phyloP scores from a whole-genome alignment of 768 basidiomycete species.

The Russula earlei region DNA sequence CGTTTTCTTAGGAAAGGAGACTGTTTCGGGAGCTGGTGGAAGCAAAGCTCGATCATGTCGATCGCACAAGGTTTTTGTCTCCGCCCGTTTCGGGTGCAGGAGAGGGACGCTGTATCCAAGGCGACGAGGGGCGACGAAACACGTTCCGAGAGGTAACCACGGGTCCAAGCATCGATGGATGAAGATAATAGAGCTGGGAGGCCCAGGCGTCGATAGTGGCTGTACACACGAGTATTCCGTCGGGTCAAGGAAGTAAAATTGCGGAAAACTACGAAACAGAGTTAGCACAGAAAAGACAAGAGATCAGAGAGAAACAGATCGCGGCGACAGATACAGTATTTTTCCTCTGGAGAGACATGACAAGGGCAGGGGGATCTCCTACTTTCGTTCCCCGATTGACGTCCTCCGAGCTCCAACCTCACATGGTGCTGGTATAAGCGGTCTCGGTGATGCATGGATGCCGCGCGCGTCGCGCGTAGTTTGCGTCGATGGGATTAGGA shows the following conservation, averaged over 20 bases:
- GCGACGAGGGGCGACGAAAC: constrained; percentile 13
- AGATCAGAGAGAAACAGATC: not conserved
- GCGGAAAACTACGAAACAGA: not conserved
- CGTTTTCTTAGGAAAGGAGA: not conserved
- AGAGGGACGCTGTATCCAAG: constrained; percentile 13
- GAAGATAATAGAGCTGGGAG: not conserved
- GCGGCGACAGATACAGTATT: too few relatives aligned
- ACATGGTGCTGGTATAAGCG: not conserved
- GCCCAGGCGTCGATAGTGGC: constrained; percentile 5
- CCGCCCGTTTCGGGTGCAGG: not conserved
- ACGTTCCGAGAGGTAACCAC: not conserved
- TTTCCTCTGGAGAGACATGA: not conserved
- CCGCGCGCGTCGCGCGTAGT: not conserved
- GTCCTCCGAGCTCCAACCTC: not conserved
- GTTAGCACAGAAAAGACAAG: not conserved
- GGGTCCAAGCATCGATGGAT: constrained; percentile 1
- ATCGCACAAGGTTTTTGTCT: constrained; percentile 15
- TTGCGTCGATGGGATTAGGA: not conserved
- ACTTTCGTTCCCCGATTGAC: not conserved
- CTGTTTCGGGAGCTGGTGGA: constrained; percentile 7
- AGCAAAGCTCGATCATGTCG: constrained; percentile 6
- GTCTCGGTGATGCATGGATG: not conserved
- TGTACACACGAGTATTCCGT: too few relatives aligned
- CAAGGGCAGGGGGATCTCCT: not conserved
- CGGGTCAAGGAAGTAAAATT: too few relatives aligned